Conservation (phyloP, 2,329 filamentous ascomycete species). For the Epichloe hybrida region DNA sequence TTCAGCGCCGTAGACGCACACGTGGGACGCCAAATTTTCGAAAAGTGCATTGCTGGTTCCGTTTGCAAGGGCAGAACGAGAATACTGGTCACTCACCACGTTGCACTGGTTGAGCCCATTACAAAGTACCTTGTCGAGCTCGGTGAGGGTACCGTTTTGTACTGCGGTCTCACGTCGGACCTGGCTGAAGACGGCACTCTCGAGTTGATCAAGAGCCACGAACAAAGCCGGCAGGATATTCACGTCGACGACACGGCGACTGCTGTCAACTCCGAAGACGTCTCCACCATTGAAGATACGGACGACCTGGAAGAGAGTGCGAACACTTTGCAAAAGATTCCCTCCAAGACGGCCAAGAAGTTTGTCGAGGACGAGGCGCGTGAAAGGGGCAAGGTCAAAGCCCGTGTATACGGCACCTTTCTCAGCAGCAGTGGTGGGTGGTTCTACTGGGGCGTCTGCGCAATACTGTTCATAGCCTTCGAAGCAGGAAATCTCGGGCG, state of each 20-base stretch:
- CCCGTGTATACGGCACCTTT: constrained; percentile 54
- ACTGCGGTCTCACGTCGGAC: constrained; percentile 53
- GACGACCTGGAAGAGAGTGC: constrained; percentile 23
- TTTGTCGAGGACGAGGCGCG: constrained; percentile 66
- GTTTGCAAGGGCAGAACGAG: constrained; percentile 57
- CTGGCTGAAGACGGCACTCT: constrained; percentile 43
- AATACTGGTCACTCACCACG: constrained; percentile 71
- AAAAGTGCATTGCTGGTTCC: constrained; percentile 59
- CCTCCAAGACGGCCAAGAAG: constrained; percentile 45
- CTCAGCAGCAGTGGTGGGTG: constrained; percentile 51
- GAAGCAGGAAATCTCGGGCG: constrained; percentile 42
- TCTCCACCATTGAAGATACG: constrained; percentile 26
- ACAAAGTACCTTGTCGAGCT: constrained; percentile 65
- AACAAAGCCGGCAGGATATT: constrained; percentile 31
- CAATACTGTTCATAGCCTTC: constrained; percentile 40
- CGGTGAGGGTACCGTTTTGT: constrained; percentile 50
- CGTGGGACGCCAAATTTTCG: constrained; percentile 66
- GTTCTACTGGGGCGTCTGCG: constrained; percentile 42
- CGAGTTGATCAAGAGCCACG: constrained; percentile 42
- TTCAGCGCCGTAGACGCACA: constrained; percentile 75
- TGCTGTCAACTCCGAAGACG: constrained; percentile 41
- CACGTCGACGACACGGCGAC: constrained; percentile 37
- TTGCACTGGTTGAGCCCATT: constrained; percentile 54
- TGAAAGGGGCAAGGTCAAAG: constrained; percentile 56
- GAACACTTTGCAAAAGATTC: constrained; percentile 32